Evolutionary conservation across 1,284 basidiomycete species (phyloP).

Genomic region (Sanguinoderma infundibulare): DNA sequence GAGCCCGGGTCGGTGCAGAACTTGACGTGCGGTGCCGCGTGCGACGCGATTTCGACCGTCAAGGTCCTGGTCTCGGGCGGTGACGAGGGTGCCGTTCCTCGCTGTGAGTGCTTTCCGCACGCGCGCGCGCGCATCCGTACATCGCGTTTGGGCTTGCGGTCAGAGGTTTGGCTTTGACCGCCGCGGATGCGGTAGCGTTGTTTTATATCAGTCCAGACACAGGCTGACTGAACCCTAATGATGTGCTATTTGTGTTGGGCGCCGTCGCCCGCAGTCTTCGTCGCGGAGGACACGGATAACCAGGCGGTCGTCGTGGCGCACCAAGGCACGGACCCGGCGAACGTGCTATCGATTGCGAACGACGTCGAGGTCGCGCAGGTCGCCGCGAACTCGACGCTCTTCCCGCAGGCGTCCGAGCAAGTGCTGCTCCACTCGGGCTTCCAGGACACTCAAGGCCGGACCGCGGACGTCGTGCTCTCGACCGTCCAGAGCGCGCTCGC

Average conservation of each 20-base stretch:
- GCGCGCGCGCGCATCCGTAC: background rate
- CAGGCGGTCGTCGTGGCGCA: slow-evolving; percentile 52
- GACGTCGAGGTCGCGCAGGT: slow-evolving; percentile 43
- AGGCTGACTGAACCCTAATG: background rate
- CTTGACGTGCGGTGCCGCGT: slow-evolving; percentile 42
- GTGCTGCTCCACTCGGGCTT: slow-evolving; percentile 49
- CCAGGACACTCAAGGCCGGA: slow-evolving; percentile 48
- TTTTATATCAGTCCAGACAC: background rate
- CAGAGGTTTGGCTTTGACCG: background rate
- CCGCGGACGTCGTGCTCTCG: slow-evolving; percentile 44
- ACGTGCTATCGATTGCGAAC: slow-evolving; percentile 48
- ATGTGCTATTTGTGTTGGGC: background rate
- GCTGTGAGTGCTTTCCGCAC: slow-evolving; percentile 11
- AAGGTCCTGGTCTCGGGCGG: slow-evolving; percentile 61
- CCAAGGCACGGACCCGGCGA: slow-evolving; percentile 47
- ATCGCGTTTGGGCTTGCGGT: background rate
- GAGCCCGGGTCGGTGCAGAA: slow-evolving; percentile 35
- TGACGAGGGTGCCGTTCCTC: slow-evolving; percentile 42
- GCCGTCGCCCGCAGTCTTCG: slow-evolving; percentile 33
- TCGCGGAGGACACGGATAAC: slow-evolving; percentile 44
- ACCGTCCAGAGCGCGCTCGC: slow-evolving; percentile 42
- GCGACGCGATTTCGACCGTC: slow-evolving; percentile 53
- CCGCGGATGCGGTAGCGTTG: background rate
- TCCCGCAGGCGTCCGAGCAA: slow-evolving; percentile 37
- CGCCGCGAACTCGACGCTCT: slow-evolving; percentile 43